phyloP scores from a whole-genome alignment of 345 rosid genomes.

The Trapa bicornis region DNA sequence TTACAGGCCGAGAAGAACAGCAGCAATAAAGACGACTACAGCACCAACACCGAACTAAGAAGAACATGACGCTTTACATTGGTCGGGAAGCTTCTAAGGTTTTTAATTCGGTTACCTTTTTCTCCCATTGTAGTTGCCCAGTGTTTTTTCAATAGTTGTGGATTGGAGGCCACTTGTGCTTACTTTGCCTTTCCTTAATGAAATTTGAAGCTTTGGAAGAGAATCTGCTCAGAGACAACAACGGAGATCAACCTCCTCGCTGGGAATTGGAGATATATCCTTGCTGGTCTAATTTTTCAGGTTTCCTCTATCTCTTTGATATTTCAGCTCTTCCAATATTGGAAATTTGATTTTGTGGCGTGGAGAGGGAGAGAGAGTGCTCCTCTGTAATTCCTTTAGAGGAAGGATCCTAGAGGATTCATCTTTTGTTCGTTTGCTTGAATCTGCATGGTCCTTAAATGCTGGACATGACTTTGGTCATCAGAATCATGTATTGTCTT shows the following conservation, averaged over 20 bases:
- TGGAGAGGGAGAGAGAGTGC: no score
- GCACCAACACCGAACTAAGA: neutral
- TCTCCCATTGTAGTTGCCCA: neutral
- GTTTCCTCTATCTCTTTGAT: constrained; percentile 21
- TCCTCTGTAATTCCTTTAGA: no score
- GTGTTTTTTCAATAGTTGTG: constrained; percentile 12
- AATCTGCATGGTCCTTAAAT: neutral
- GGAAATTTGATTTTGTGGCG: neutral
- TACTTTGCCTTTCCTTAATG: constrained; percentile 3
- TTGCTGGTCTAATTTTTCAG: constrained; percentile 86
- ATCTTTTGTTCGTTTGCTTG: neutral
- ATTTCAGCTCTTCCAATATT: neutral
- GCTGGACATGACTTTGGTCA: neutral
- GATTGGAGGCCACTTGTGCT: constrained; percentile 3
- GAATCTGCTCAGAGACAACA: constrained; percentile 63
- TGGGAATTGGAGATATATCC: constrained; percentile 83
- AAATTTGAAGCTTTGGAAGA: constrained; percentile 69
- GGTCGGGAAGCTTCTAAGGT: constrained; percentile 96
- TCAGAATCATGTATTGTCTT: neutral
- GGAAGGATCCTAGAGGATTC: neutral
- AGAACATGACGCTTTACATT: constrained; percentile 71
- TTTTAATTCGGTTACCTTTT: neutral
- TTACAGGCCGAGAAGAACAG: constrained; percentile 14
- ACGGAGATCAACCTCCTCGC: constrained; percentile 74
- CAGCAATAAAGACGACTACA: constrained; percentile 5